Percentiles rank a stretch among this genome's conserved stretches.
Conservation (phyloP, 495 filamentous ascomycete genomes). For the Pseudevernia furfuracea region DNA sequence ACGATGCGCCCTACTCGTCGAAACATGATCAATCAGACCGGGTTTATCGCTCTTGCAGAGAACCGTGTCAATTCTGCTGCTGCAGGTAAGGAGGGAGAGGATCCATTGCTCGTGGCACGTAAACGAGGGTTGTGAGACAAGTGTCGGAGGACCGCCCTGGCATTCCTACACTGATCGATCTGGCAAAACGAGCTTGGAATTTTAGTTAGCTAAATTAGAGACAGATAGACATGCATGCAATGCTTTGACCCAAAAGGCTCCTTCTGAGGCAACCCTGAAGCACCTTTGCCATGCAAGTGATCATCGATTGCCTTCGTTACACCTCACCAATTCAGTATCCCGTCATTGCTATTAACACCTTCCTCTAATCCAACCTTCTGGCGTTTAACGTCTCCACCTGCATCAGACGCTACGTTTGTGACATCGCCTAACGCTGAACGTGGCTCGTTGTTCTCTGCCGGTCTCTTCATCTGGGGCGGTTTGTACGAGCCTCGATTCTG, state of each 20-base stretch:
- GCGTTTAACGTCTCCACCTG: slow-evolving; percentile 21
- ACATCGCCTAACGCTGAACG: slow-evolving; percentile 44
- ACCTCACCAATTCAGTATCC: slow-evolving; percentile 5
- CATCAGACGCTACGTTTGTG: slow-evolving; percentile 25
- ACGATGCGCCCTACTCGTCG: background rate
- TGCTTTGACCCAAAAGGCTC: background rate
- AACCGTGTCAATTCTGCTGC: background rate
- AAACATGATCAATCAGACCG: slow-evolving; percentile 11
- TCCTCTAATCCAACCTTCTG: slow-evolving; percentile 15
- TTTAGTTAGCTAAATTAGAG: background rate
- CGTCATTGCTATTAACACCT: background rate
- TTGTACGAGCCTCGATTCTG: slow-evolving; percentile 53
- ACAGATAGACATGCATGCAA: slow-evolving; percentile 3
- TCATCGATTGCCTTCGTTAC: background rate
- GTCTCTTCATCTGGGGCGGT: slow-evolving; percentile 52
- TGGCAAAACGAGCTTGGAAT: background rate
- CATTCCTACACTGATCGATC: background rate
- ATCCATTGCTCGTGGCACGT: background rate
- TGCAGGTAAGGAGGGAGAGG: background rate
- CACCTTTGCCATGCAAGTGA: slow-evolving; percentile 9
- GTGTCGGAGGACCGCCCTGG: too few species aligned
- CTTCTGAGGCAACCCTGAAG: slow-evolving; percentile 8
- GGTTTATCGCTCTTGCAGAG: slow-evolving; percentile 12
- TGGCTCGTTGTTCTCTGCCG: slow-evolving; percentile 24
- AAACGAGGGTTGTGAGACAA: background rate